phyloP scores from a whole-genome alignment of 352 stramenopile species.

The Phytophthora kernoviae region DNA sequence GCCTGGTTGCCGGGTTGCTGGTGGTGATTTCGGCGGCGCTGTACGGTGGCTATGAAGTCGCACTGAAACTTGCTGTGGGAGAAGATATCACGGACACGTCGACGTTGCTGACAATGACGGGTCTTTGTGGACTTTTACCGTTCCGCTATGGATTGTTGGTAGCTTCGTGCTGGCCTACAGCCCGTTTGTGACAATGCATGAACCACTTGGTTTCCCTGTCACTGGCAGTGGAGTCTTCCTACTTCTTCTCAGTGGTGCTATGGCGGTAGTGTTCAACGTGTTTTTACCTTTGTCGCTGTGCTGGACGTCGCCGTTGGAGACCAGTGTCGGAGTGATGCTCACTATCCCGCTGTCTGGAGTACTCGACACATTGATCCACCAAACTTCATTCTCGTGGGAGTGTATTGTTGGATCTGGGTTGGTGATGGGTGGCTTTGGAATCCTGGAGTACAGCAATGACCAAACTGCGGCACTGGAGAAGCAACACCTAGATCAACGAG shows the following conservation, averaged over 20 bases:
- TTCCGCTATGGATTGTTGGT: constrained; percentile 53
- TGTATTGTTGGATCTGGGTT: constrained; percentile 50
- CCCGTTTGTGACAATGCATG: constrained; percentile 42
- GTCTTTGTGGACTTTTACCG: constrained; percentile 52
- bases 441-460: constrained; percentile 39
- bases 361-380: constrained; percentile 47
- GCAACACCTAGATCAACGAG: not conserved
- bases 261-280: constrained; percentile 55
- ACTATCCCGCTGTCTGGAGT: constrained; percentile 57
- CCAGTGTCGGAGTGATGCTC: constrained; percentile 60
- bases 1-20: constrained; percentile 42
- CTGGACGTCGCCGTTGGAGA: constrained; percentile 63
- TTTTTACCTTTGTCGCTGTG: constrained; percentile 50
- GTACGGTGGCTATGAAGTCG: constrained; percentile 60
- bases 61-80: constrained; percentile 41
- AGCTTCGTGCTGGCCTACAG: constrained; percentile 39
- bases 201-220: constrained; percentile 48
- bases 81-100: constrained; percentile 49
- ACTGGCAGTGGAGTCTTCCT: constrained; percentile 36
- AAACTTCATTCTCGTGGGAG: constrained; percentile 46
- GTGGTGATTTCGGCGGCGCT: constrained; percentile 55
- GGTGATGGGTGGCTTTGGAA: constrained; percentile 57
- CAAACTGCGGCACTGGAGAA: not conserved
- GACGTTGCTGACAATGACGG: constrained; percentile 53
- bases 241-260: constrained; percentile 39